Evolutionary conservation across 192 early-diverging fungal species (phyloP).

Genomic region (Linnemannia exigua): DNA sequence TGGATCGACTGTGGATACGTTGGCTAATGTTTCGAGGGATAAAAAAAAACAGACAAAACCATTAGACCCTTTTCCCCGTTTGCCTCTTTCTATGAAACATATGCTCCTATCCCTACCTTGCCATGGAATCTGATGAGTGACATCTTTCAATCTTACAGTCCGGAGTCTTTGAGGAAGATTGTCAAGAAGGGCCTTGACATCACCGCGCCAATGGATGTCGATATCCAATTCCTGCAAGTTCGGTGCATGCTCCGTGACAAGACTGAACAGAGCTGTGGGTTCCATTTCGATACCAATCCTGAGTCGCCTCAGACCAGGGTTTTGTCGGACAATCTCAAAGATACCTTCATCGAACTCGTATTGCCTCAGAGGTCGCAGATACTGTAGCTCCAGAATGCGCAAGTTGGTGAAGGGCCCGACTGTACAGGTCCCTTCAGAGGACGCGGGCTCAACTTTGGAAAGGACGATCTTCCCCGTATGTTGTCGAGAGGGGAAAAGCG

Average conservation of each 20-base stretch:
- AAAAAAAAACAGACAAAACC: too few species aligned
- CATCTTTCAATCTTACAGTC: neutral
- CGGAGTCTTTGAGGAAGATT: neutral
- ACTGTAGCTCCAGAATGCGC: neutral
- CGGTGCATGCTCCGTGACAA: neutral
- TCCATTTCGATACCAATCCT: neutral
- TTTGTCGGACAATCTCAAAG: neutral
- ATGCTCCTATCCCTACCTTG: too few species aligned
- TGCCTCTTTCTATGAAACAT: too few species aligned
- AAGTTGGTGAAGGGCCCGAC: neutral
- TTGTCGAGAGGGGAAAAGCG: neutral
- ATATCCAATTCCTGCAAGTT: conserved; percentile 2
- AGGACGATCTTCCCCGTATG: neutral
- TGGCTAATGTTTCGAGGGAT: neutral
- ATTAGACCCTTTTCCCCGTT: too few species aligned
- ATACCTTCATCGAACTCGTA: neutral
- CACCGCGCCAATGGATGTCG: neutral
- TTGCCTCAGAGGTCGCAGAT: neutral
- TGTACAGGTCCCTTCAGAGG: neutral
- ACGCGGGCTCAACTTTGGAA: neutral
- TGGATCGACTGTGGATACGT: too few species aligned
- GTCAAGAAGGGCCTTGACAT: conserved; percentile 11
- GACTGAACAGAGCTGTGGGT: neutral
- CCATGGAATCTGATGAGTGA: neutral
- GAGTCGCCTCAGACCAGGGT: neutral